Base-by-base conservation (phyloP, 306 rosid species). In the Medicago lupulina region DNA sequence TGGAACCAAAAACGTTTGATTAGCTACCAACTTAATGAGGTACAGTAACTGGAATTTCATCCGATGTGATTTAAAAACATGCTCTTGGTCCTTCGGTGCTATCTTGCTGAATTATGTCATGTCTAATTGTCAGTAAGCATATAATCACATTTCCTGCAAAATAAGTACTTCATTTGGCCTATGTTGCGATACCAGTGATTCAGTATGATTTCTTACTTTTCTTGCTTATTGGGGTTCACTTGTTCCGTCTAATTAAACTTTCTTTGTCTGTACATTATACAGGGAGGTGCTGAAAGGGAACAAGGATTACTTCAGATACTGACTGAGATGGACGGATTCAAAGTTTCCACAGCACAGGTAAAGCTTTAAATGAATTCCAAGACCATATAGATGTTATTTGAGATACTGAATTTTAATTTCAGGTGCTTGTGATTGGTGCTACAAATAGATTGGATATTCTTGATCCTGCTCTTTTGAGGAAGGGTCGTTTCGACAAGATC, bases 401-500 rank as follows among this genome's bases (percentile, higher is more conserved):
- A 79, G 80, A 69, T 77, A 47, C 71, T 84, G 51, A 88, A 69
- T 70, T 78, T 76, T 82, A 62, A 70, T 79, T 85, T 85, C 87
- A 94, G 98, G 98, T 94, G 82, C 87, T 94, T 16, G 93, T 94
- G 53, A 94, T 94, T 79, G 98, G 98, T 78, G 98, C 98, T 67
- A 94, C 98, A 74, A 94, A 94, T 87, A 90, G 98, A 87, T 79
- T 94, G 81, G 98, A 94, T 86, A 94, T 94, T 80, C 91, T 94
- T 23, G 98, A 94, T 89, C 98, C 98, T 74, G 97, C 98, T 73
- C 81, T 94, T 39, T 77, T 94, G 87, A 89, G 98, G 82, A 94
- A 94, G 88, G 98, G 98, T 36, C 98, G 98, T 84, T 94, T 94
- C 83, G 98, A 94, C 83, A 94, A 94, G 91, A 94, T 94, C 83